Evolutionary conservation across 768 basidiomycete genomes (phyloP), one percentile per base, ranked within the genome.

Genomic region (Pisolithus marmoratus): DNA sequence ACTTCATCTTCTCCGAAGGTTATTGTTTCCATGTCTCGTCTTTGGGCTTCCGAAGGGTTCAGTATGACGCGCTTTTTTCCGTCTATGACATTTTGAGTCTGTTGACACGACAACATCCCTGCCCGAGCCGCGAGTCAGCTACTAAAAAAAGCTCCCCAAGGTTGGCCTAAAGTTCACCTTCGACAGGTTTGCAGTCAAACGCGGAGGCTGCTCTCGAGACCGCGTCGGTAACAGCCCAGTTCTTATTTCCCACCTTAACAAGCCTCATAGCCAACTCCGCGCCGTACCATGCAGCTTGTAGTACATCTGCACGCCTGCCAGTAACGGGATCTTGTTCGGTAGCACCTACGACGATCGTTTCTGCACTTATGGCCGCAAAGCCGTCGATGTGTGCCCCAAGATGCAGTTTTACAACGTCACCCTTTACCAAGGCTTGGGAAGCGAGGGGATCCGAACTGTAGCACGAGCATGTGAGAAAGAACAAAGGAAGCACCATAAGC

Each of bases 331-430:
- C 75, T 50, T 81, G 73, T 22, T 77, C 71, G 50, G 82, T 83
- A 36, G 91, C 86, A 38, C 93, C 90, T 29, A 97, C 81, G 54
- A 96, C 82, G 62, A 98, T 70, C 48, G 95, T 97, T 71, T 99
- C 96, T 31, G 92, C 96, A 64, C 82, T 83, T 68, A 96, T 84
- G 49, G 92, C 84, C 19, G 94, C 94, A 70, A 90, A 97, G 51
- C 96, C 96, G 67, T 98, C 95, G 70, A 99, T 93, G 65, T 99
- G 96, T 19, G 94, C 94, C 43, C 96, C 96, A 54, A 98, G 78
- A 69, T 94, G 91, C 57, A 99, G 73, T 74, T 97, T 98, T 59
- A 98, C 95, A 52, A 99, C 84, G 67, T 99, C 96, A 54, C 84
- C 83, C 57, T 93, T 87, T 24, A 80, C 82, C 58, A 94, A 78